A percentile compares a stretch with the other conserved stretches of the same genome.
Conservation (phyloP, 2,329 filamentous ascomycete species). For the Ophiocordyceps camponoti-rufipedis region DNA sequence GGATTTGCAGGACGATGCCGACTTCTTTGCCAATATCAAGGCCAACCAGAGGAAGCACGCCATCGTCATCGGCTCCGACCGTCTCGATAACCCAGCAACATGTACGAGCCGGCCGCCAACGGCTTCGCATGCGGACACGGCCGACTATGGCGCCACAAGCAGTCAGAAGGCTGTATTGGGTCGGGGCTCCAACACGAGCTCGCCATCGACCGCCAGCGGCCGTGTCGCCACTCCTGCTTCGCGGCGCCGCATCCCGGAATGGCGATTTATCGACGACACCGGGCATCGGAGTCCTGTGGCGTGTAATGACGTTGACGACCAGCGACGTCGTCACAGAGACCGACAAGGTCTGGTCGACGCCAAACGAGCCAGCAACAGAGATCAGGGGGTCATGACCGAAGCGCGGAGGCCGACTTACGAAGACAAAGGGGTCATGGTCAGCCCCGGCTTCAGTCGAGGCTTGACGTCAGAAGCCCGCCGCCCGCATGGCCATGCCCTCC, state of each 20-base stretch:
- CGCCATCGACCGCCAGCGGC: neutral
- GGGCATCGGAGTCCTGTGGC: neutral
- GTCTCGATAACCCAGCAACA: neutral
- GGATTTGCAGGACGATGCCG: slow-evolving; percentile 16
- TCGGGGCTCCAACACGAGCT: neutral
- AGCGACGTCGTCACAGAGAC: neutral
- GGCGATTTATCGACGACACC: neutral
- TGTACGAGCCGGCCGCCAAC: neutral
- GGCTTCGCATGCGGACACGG: neutral
- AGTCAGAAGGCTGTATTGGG: neutral
- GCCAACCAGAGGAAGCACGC: neutral
- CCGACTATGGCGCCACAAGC: neutral
- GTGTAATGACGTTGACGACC: neutral
- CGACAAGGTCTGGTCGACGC: neutral
- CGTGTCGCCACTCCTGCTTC: neutral
- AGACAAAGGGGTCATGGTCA: slow-evolving; percentile 7
- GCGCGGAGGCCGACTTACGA: slow-evolving; percentile 3
- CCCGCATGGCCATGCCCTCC: neutral
- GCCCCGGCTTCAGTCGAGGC: neutral
- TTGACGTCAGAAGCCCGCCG: neutral
- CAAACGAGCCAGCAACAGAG: neutral
- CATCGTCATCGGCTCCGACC: slow-evolving; percentile 1
- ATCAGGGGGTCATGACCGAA: neutral
- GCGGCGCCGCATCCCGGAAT: neutral
- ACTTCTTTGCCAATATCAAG: slow-evolving; percentile 12